Conservation (phyloP, 768 basidiomycete species). For the Termitomyces sp. region DNA sequence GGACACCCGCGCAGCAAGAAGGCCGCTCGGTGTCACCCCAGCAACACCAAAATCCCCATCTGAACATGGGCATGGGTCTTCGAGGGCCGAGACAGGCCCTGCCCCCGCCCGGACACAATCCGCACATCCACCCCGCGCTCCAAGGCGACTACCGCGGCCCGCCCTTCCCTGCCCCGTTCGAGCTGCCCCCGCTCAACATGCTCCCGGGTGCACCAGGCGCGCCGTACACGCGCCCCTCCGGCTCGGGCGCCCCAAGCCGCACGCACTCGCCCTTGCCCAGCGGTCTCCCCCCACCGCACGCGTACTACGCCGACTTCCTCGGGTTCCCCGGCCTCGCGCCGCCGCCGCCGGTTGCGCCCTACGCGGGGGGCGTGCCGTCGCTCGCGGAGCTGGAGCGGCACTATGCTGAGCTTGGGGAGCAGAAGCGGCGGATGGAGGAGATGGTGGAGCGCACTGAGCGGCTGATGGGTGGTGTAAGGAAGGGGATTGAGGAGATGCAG, state of each 20-base stretch:
- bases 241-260: constrained; percentile 62
- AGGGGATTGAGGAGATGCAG: constrained; percentile 73
- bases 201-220: constrained; percentile 26
- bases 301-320: constrained; percentile 29
- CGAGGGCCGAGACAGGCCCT: constrained; percentile 7
- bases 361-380: constrained; percentile 30
- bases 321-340: not conserved
- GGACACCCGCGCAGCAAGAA: constrained; percentile 1
- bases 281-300: constrained; percentile 14
- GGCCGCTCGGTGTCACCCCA: constrained; percentile 7
- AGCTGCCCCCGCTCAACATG: constrained; percentile 47
- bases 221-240: constrained; percentile 23
- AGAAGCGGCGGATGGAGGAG: constrained; percentile 63
- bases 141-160: constrained; percentile 10
- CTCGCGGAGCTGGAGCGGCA: constrained; percentile 65
- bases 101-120: constrained; percentile 6
- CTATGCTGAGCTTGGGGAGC: constrained; percentile 56
- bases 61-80: constrained; percentile 19
- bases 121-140: constrained; percentile 14
- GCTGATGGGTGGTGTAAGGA: constrained; percentile 66
- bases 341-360: not conserved
- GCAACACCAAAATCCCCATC: constrained; percentile 9
- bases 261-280: constrained; percentile 54
- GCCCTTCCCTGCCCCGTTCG: constrained; percentile 41
- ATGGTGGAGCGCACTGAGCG: constrained; percentile 71